Evolutionary conservation across 257 asterid genomes (phyloP), one percentile per base, ranked within the genome.

Genomic region (Gentiana straminea): DNA sequence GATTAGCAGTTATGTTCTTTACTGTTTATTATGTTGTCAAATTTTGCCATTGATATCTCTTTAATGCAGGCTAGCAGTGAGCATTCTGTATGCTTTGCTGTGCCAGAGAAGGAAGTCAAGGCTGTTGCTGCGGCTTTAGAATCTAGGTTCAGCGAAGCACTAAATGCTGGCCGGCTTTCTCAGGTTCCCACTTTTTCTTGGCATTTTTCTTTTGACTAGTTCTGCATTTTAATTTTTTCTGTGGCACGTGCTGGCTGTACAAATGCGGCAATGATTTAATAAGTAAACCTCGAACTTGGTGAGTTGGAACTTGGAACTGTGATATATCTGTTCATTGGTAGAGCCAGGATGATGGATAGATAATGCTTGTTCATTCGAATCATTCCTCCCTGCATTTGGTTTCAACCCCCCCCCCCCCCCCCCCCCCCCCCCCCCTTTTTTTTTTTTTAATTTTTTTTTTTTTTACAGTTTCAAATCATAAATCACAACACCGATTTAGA

Each of bases 81-180:
- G 79, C 99, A 92, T 72, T 92, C 99, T 12, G 94, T 92, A 52
- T 92, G 99, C 80, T 92, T 92, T 71, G 99, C 99, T 64, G 99
- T 92, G 33, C 99, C 99, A 55, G 94, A 92, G 68, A 81, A 72
- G 54, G 99, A 92, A 74, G 95, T 88, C 13, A 80, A 80, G 73
- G 86, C 94, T 46, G 99, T 92, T 60, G 94, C 95, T 58, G 70
- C 75, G 60, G 95, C 90, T 58, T 76, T 92, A 68, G 84, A 88
- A 73, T 65, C 95, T 63, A 85, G 91, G 67, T 92, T 92, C 64
- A 83, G 84, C 50, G 84, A 81, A 81, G 99, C 99, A 43, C 72
- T 92, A 74, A 75, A 77, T 79, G 95, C 97, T 55, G 99, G 99
- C 49, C 95, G 97, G 48, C 95, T 92, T 75, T 92, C 97, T 77